Conservation (phyloP, 441 rosid genomes). For the Corymbia calophylla region DNA sequence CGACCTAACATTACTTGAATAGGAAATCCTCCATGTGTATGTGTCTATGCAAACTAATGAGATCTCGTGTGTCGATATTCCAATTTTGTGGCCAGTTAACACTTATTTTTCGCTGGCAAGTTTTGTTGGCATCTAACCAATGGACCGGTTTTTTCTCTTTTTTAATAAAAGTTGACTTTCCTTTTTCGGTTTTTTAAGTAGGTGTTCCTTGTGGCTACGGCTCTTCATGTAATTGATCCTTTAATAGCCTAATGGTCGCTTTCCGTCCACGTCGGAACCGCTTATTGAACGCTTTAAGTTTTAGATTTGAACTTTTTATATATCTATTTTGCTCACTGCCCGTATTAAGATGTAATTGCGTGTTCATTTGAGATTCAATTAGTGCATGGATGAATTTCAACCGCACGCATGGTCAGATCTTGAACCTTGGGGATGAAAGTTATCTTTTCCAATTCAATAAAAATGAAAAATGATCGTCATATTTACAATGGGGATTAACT, state of each 20-base stretch:
- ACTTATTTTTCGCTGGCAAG: not conserved
- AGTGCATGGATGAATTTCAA: not conserved
- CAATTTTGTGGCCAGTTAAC: not conserved
- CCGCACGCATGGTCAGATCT: not conserved
- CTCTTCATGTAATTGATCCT: not conserved
- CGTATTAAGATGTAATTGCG: not conserved
- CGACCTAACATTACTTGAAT: not conserved
- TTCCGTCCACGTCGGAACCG: not conserved
- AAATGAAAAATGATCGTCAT: not conserved
- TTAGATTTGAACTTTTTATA: not conserved
- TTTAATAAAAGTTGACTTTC: not conserved
- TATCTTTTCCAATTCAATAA: not conserved
- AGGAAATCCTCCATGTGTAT: not conserved
- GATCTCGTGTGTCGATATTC: not conserved
- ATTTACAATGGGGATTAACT: not conserved
- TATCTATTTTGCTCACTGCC: not conserved
- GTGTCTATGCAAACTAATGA: not conserved
- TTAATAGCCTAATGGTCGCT: not conserved
- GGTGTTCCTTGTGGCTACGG: not conserved
- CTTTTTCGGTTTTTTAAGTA: not conserved
- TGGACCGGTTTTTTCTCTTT: not conserved
- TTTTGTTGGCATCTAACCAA: conserved; percentile 9
- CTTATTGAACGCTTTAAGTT: not conserved
- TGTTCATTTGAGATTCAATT: not conserved
- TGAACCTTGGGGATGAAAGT: not conserved